Conservation (phyloP, 441 rosid species). For the Corymbia citriodora region DNA sequence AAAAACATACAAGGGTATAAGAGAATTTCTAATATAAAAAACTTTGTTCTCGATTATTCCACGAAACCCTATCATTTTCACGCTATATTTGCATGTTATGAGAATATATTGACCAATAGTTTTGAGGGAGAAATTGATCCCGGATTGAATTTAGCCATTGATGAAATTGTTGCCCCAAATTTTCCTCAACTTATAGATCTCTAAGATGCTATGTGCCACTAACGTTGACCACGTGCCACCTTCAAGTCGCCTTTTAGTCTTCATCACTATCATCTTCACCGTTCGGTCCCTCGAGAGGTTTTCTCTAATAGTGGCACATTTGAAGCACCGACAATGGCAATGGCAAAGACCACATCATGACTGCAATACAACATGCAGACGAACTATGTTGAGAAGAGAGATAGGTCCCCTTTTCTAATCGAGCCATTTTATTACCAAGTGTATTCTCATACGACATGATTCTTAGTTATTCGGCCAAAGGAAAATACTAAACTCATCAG, state of each 20-base stretch:
- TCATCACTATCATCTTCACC: background rate
- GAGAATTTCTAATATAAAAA: too few species aligned
- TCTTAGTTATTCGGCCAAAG: background rate
- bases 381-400: background rate
- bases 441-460: background rate
- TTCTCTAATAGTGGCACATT: background rate
- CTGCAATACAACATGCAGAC: rapidly evolving
- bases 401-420: background rate
- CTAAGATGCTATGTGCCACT: background rate
- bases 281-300: background rate
- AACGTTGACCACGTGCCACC: rapidly evolving
- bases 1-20: too few species aligned
- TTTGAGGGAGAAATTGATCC: too few species aligned
- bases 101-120: too few species aligned
- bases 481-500: background rate
- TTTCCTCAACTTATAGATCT: too few species aligned
- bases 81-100: too few species aligned
- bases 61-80: background rate
- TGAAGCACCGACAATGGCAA: background rate
- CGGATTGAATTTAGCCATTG: too few species aligned
- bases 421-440: background rate
- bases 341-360: background rate
- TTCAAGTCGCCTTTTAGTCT: background rate
- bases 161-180: too few species aligned
- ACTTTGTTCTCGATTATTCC: background rate